Percentiles rank a stretch among this genome's conserved stretches.
These are phyloP conservation scores for Neurospora cerealis DNA, from an alignment of 495 filamentous ascomycete species.

Conservation along the genomic window DNA sequence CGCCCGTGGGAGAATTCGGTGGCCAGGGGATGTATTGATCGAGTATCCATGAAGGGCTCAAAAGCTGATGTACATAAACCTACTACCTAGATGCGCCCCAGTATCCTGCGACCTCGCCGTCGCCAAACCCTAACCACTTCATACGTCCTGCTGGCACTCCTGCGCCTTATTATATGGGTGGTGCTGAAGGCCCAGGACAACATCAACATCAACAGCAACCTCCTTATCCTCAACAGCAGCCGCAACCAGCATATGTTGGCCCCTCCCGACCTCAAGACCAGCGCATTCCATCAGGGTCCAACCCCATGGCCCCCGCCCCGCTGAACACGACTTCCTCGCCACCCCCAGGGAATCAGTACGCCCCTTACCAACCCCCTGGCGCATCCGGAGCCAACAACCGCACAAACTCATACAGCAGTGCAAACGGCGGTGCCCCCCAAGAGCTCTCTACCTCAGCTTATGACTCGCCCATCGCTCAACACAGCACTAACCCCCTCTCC, in stretches of 20 bases:
- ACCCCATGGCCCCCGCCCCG: constrained; percentile 24
- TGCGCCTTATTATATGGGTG: constrained; percentile 37
- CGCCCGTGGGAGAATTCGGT: constrained; percentile 16
- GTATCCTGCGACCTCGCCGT: constrained; percentile 36
- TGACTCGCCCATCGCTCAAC: constrained; percentile 62
- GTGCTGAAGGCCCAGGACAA: constrained; percentile 31
- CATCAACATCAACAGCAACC: constrained; percentile 26
- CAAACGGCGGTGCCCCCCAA: constrained; percentile 62
- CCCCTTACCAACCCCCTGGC: constrained; percentile 35
- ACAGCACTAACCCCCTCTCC: constrained; percentile 26
- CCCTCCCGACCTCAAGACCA: constrained; percentile 24
- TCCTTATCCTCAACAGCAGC: constrained; percentile 16
- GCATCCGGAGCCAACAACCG: constrained; percentile 22
- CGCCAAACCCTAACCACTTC: constrained; percentile 36
- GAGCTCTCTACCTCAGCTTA: constrained; percentile 80
- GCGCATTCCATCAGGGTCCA: constrained; percentile 28
- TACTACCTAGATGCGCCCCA: constrained; percentile 20
- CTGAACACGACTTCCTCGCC: constrained; percentile 36
- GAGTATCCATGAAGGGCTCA: constrained; percentile 5
- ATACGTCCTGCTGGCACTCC: constrained; percentile 15
- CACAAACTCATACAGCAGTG: constrained; percentile 47
- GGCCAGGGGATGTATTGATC: constrained; percentile 19
- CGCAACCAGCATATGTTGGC: constrained; percentile 30
- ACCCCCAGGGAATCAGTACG: constrained; percentile 29
- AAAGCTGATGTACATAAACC: constrained; percentile 18